Conservation (phyloP, 768 basidiomycete genomes). For the Amanita pallidorosea region DNA sequence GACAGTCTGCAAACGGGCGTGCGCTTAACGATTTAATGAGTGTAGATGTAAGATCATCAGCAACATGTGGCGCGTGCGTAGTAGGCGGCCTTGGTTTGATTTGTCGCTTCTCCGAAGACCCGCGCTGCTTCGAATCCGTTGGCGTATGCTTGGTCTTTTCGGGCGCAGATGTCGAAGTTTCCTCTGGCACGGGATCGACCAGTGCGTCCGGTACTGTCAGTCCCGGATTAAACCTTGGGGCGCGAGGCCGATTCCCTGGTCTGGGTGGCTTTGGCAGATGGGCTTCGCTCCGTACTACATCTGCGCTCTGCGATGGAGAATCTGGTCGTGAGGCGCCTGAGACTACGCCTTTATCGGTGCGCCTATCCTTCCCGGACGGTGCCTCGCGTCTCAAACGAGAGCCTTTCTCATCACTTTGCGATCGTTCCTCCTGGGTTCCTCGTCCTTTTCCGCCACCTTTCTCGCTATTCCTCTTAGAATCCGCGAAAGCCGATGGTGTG, state of each 20-base stretch:
- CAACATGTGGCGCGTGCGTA: background rate
- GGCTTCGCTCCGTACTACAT: background rate
- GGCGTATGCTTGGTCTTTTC: background rate
- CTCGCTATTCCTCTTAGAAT: background rate
- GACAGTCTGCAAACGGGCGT: constrained; percentile 68
- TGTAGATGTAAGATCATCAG: constrained; percentile 65
- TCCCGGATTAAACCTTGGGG: background rate
- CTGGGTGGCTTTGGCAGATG: background rate
- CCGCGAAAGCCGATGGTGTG: background rate
- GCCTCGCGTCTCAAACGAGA: background rate
- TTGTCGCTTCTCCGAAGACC: background rate
- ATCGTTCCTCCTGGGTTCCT: background rate
- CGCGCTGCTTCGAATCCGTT: background rate
- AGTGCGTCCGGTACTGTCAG: background rate
- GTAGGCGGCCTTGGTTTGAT: background rate
- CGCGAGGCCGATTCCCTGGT: background rate
- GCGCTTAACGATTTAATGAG: constrained; percentile 57
- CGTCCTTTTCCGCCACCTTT: too few species aligned
- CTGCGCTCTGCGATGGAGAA: background rate
- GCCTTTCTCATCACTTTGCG: background rate
- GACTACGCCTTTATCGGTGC: background rate
- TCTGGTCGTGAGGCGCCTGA: background rate
- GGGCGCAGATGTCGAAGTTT: background rate
- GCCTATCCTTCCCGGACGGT: background rate
- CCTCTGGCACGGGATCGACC: background rate